Percentiles rank a stretch among this genome's conserved stretches.
phyloP scores from a whole-genome alignment of 202 grass and related monocot genomes.

The Carex sylvatica region DNA sequence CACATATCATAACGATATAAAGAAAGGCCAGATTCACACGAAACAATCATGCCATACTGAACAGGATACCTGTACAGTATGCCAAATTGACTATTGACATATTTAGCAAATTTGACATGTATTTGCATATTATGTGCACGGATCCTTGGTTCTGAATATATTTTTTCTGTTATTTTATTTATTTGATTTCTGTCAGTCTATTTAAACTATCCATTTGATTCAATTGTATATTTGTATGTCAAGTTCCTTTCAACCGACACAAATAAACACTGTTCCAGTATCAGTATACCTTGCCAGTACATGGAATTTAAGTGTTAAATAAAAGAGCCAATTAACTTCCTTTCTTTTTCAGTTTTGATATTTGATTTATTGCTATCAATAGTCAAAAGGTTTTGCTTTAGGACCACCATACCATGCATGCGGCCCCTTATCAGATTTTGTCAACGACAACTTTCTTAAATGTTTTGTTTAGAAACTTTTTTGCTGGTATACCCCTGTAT shows the following conservation, averaged over 20 bases:
- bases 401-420: conserved; percentile 4
- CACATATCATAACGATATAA: not conserved
- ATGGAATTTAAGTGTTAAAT: not conserved
- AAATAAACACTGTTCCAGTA: not conserved
- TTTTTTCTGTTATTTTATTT: not conserved
- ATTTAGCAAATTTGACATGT: not conserved
- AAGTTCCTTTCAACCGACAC: conserved; percentile 16
- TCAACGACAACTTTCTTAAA: conserved; percentile 6
- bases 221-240: not conserved
- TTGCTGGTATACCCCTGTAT: not conserved
- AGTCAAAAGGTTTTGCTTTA: conserved; percentile 16
- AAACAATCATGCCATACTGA: not conserved
- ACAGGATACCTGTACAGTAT: not conserved
- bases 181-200: not conserved
- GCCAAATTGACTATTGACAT: not conserved
- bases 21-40: conserved; percentile 5
- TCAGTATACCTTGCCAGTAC: not conserved
- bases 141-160: not conserved
- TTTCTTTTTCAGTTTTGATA: not conserved
- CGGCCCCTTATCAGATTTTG: not conserved
- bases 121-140: not conserved
- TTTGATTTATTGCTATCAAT: conserved; percentile 4
- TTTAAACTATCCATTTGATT: not conserved
- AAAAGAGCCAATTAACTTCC: not conserved
- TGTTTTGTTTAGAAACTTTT: not conserved